Evolutionary conservation across 257 asterid genomes (phyloP), one percentile per base, ranked within the genome.

Genomic region (Scutellaria baicalensis): DNA sequence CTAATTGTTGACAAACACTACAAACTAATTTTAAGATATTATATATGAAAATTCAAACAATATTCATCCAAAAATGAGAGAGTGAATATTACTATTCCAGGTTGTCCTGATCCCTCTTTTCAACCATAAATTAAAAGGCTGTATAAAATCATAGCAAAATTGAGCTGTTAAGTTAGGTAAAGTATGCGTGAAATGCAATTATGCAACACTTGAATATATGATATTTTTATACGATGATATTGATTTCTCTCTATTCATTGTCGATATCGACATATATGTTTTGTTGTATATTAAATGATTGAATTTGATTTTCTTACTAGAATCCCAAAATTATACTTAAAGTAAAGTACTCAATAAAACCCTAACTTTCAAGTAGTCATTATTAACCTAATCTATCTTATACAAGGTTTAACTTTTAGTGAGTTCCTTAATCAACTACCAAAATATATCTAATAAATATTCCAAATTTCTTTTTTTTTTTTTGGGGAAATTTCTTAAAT

Each of bases 341-440:
- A 68, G 69, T 66, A 23, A 48, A n/a, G n/a, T n/a, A 74, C 35
- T 57, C 57, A 49, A 63, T 31, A 52, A 43, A 17, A 64, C 7
- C 17, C 48, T 21, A 14, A 47, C 73, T 73, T 58, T 13, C 14
- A 73, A 45, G 54, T 55, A 73, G 65, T 27, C 14, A 69, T 57
- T 9, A n/a, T 18, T 18, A 10, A 73, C 59, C 66, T 64, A 73
- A 31, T 64, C 66, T 59, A 73, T 17, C 72, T 55, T 64, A 38
- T n/a, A 60, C 11, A 8, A 71, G 76, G 62, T 61, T 50, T 51
- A 36, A 62, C 62, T 50, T 31, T 23, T 6, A 4, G 5, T 9
- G 47, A 59, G 6, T 49, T 18, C 9, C 55, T 38, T 61, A 60
- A 39, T 36, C 20, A 35, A 38, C 42, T 60, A 20, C 20, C 57